A percentile compares a stretch with the other conserved stretches of the same genome.
Evolutionary conservation across 805 yeast genomes (phyloP).

Genomic region (Saturnispora diversa): DNA sequence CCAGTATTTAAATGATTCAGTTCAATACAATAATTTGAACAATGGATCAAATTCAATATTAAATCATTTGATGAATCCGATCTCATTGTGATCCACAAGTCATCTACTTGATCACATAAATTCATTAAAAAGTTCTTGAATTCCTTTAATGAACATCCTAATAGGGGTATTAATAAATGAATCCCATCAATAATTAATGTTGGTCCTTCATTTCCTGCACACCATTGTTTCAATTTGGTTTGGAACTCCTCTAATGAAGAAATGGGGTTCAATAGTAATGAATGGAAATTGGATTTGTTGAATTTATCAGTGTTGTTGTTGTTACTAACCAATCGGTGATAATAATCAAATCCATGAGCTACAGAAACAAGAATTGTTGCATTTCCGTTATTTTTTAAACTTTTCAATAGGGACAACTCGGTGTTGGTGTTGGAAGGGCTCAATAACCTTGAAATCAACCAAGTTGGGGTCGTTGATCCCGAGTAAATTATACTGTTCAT

Average conservation of each 20-base stretch:
- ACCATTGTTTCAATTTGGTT: neutral
- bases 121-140: neutral
- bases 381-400: neutral
- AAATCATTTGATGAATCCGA: neutral
- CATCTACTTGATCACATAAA: neutral
- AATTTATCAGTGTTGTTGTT: neutral
- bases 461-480: slow-evolving; percentile 52
- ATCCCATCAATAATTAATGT: neutral
- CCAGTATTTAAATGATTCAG: slow-evolving; percentile 1
- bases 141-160: neutral
- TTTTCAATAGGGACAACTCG: too few species aligned
- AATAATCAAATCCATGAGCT: neutral
- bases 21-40: neutral
- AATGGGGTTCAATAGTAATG: neutral
- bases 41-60: neutral
- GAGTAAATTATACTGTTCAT: slow-evolving; percentile 20
- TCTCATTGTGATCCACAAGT: neutral
- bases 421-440: neutral
- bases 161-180: neutral
- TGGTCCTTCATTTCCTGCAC: neutral
- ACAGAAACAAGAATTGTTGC: neutral
- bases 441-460: slow-evolving; percentile 35
- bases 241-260: neutral
- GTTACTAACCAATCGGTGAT: neutral
- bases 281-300: neutral